Evolutionary conservation across 768 basidiomycete species (phyloP).

Genomic region (Kwoniella heveanensis): DNA sequence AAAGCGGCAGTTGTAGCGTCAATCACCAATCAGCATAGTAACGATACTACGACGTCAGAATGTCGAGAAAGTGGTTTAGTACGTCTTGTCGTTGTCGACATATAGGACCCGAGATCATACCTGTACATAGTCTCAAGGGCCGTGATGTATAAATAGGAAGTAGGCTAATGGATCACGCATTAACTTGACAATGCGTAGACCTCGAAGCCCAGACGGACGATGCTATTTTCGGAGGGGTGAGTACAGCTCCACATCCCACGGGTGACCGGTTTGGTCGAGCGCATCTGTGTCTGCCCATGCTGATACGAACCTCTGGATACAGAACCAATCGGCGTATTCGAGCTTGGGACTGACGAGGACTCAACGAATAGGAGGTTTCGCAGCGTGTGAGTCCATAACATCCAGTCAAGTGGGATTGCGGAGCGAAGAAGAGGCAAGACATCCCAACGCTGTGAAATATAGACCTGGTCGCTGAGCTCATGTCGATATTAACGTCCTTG

Average conservation of each 20-base stretch:
- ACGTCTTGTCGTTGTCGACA: slow-evolving; percentile 6
- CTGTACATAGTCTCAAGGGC: too few relatives aligned
- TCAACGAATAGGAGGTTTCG: slow-evolving; percentile 82
- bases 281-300: neutral
- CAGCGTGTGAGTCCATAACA: slow-evolving; percentile 74
- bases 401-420: too few relatives aligned
- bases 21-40: neutral
- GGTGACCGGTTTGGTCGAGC: too few relatives aligned
- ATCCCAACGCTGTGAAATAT: too few relatives aligned
- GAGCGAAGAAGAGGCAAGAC: too few relatives aligned
- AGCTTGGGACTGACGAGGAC: slow-evolving; percentile 75
- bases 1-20: too few relatives aligned
- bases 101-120: neutral
- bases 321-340: slow-evolving; percentile 84
- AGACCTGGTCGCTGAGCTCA: too few relatives aligned
- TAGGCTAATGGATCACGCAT: neutral
- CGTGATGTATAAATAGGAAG: too few relatives aligned
- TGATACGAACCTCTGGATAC: neutral
- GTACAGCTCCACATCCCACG: too few relatives aligned
- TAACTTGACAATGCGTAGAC: slow-evolving; percentile 27
- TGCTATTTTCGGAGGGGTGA: slow-evolving; percentile 51
- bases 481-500: too few relatives aligned
- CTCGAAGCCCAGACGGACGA: slow-evolving; percentile 52
- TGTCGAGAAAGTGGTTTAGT: slow-evolving; percentile 44
- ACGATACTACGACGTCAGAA: slow-evolving; percentile 7